Evolutionary conservation across 768 basidiomycete genomes (phyloP).

Genomic region (Strobilomyces dryophilus): DNA sequence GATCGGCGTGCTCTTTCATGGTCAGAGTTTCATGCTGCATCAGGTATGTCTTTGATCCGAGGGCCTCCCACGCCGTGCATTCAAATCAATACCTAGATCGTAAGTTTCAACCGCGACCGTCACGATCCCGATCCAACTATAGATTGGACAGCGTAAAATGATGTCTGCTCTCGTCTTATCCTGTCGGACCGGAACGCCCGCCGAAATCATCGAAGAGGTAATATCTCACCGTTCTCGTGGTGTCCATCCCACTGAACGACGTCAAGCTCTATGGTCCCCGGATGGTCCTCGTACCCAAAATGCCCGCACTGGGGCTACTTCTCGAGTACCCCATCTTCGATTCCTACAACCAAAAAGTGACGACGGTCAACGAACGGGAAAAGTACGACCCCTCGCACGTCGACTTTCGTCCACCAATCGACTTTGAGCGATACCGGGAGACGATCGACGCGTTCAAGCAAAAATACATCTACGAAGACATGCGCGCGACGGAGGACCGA

Average conservation of each 20-base stretch:
- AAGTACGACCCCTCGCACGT: conserved; percentile 49
- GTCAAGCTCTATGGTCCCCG: conserved; percentile 71
- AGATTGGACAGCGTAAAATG: conserved; percentile 83
- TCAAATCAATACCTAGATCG: conserved; percentile 26
- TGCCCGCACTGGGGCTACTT: conserved; percentile 90
- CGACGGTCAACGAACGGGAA: conserved; percentile 33
- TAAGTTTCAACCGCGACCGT: conserved; percentile 14
- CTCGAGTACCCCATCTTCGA: conserved; percentile 85
- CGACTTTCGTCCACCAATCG: conserved; percentile 67
- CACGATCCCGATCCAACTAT: conserved; percentile 7
- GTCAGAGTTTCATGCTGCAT: conserved; percentile 98
- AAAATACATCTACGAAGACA: conserved; percentile 77
- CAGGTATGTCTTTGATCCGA: conserved; percentile 56
- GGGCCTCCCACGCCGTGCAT: conserved; percentile 16
- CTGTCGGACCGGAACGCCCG: conserved; percentile 71
- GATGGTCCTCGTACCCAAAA: conserved; percentile 85
- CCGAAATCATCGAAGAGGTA: conserved; percentile 72
- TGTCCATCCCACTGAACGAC: not conserved
- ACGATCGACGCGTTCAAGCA: conserved; percentile 81
- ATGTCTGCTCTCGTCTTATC: conserved; percentile 80
- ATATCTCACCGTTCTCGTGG: not conserved
- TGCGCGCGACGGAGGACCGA: conserved; percentile 80
- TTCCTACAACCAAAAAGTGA: conserved; percentile 65
- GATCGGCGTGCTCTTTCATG: conserved; percentile 91
- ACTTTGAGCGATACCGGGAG: conserved; percentile 64